A percentile compares a stretch with the other conserved stretches of the same genome.
phyloP scores from a whole-genome alignment of 2,329 filamentous ascomycete species.

The Tolypocladium tundrense region DNA sequence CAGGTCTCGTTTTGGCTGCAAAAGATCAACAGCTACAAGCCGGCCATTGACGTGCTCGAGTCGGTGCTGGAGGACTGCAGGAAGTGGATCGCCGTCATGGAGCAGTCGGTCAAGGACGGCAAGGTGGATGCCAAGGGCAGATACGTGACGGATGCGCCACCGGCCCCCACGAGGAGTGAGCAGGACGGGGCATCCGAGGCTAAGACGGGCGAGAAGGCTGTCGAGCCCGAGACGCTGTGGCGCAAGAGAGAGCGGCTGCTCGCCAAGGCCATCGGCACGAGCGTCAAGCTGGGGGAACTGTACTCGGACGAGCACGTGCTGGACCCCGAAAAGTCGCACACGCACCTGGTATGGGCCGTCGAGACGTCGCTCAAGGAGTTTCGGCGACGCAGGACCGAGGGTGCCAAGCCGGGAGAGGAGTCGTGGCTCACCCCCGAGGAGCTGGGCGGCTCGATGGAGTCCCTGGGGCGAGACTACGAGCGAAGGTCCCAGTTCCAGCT shows the following conservation, averaged over 20 bases:
- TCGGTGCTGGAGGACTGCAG: constrained; percentile 61
- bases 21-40: constrained; percentile 57
- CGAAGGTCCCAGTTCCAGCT: constrained; percentile 66
- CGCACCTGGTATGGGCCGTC: constrained; percentile 68
- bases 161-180: background rate
- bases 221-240: constrained; percentile 37
- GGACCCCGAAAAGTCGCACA: constrained; percentile 61
- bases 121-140: constrained; percentile 30
- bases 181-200: background rate
- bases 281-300: constrained; percentile 75
- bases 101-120: constrained; percentile 37
- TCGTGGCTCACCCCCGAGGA: constrained; percentile 62
- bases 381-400: constrained; percentile 54
- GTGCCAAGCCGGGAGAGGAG: constrained; percentile 59
- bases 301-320: constrained; percentile 70
- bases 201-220: background rate
- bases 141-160: constrained; percentile 10
- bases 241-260: constrained; percentile 56
- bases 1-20: constrained; percentile 73
- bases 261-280: constrained; percentile 63
- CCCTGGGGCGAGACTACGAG: constrained; percentile 69
- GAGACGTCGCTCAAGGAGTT: constrained; percentile 70
- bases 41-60: constrained; percentile 69
- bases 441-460: constrained; percentile 64
- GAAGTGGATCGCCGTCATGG: constrained; percentile 48